Conservation (phyloP, 225 moss, liverwort and hornwort species). For the Polytrichum commune region DNA sequence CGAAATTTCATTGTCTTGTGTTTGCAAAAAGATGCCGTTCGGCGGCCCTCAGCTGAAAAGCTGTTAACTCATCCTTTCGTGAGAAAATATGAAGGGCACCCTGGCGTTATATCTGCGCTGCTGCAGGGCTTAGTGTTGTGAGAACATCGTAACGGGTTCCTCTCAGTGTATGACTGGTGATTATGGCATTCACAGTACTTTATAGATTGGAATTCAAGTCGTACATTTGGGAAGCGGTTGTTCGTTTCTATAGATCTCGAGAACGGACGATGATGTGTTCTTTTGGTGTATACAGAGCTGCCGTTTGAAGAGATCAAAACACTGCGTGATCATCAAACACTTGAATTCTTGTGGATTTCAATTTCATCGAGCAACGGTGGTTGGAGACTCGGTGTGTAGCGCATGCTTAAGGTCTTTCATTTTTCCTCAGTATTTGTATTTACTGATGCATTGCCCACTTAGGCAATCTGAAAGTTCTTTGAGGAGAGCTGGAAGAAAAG, state of each 20-base stretch:
- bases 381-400: too few relatives aligned
- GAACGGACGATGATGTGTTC: background rate
- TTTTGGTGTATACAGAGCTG: background rate
- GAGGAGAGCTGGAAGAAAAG: background rate
- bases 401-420: too few relatives aligned
- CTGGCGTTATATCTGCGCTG: constrained; percentile 59
- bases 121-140: constrained; percentile 49
- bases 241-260: background rate
- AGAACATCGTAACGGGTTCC: background rate
- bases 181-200: too few relatives aligned
- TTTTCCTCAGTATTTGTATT: too few relatives aligned
- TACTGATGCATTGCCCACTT: background rate
- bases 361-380: too few relatives aligned
- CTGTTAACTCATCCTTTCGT: constrained; percentile 72
- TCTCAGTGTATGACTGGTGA: too few relatives aligned
- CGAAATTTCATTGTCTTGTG: constrained; percentile 75
- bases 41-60: constrained; percentile 75
- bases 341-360: background rate
- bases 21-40: constrained; percentile 74
- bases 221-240: background rate
- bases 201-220: too few relatives aligned
- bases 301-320: background rate
- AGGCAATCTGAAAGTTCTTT: background rate
- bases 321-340: background rate
- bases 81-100: constrained; percentile 63